These are phyloP conservation scores for Irineochytrium annulatum DNA, from an alignment of 192 early-diverging fungal genomes.

Conservation along the genomic window DNA sequence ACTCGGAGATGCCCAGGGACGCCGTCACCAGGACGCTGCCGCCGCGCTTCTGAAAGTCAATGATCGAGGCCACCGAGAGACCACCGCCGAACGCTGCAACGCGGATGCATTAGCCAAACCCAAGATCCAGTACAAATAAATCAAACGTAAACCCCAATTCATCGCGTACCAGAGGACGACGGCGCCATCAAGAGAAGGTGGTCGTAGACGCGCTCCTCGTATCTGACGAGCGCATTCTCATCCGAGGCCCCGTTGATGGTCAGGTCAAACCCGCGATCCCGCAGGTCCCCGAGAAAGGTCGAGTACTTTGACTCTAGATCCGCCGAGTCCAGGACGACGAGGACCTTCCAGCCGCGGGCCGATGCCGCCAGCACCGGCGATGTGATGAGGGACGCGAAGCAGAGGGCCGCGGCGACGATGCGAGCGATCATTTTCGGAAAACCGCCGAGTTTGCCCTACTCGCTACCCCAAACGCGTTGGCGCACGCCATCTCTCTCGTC, in stretches of 20 bases:
- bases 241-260: slow-evolving; percentile 52
- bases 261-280: slow-evolving; percentile 58
- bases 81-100: slow-evolving; percentile 46
- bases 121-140: neutral
- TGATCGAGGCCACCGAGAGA: slow-evolving; percentile 49
- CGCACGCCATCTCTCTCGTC: no score
- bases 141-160: neutral
- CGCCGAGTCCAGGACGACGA: slow-evolving; percentile 33
- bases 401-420: neutral
- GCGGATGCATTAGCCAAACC: neutral
- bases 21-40: slow-evolving; percentile 84
- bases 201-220: slow-evolving; percentile 67
- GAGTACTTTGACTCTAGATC: slow-evolving; percentile 15
- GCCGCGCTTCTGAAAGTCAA: slow-evolving; percentile 84
- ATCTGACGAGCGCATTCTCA: slow-evolving; percentile 50
- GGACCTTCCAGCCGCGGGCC: slow-evolving; percentile 11
- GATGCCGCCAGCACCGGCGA: slow-evolving; percentile 1
- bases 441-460: neutral
- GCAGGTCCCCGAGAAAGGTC: slow-evolving; percentile 26
- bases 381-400: neutral
- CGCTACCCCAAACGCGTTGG: neutral
- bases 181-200: slow-evolving; percentile 81
- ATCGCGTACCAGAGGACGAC: slow-evolving; percentile 49
- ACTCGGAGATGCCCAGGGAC: slow-evolving; percentile 58
- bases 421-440: neutral